Percentiles rank a stretch among this genome's conserved stretches.
phyloP scores from a whole-genome alignment of 768 basidiomycete species.

The Sporobolomyces pararoseus region DNA sequence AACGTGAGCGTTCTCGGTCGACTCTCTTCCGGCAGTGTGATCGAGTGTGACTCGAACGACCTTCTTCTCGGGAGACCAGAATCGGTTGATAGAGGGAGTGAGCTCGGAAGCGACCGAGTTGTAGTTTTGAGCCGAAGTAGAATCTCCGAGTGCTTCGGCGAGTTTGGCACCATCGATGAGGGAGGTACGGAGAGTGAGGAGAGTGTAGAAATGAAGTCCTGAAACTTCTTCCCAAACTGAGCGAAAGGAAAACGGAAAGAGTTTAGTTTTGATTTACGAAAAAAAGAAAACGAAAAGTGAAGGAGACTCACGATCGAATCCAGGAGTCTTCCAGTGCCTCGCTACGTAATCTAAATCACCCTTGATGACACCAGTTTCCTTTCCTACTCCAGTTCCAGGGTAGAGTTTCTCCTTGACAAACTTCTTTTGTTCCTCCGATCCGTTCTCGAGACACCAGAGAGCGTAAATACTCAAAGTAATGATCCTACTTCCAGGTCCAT shows the following conservation, averaged over 20 bases:
- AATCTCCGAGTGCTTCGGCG: slow-evolving; percentile 27
- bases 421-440: slow-evolving; percentile 1
- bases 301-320: slow-evolving; percentile 32
- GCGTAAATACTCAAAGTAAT: slow-evolving; percentile 37
- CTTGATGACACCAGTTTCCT: slow-evolving; percentile 38
- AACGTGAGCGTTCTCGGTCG: not conserved
- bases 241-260: not conserved
- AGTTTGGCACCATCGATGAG: slow-evolving; percentile 38
- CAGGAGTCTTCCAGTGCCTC: slow-evolving; percentile 19
- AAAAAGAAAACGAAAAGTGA: not conserved
- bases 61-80: slow-evolving; percentile 35
- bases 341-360: slow-evolving; percentile 44
- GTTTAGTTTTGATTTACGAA: not conserved
- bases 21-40: slow-evolving; percentile 14
- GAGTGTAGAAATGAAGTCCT: slow-evolving; percentile 44
- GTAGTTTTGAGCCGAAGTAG: slow-evolving; percentile 28
- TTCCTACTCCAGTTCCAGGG: slow-evolving; percentile 15
- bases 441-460: slow-evolving; percentile 21
- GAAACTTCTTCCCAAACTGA: slow-evolving; percentile 45
- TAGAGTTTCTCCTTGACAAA: slow-evolving; percentile 37
- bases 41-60: slow-evolving; percentile 36
- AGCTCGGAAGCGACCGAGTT: slow-evolving; percentile 23
- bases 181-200: slow-evolving; percentile 38
- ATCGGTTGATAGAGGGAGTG: slow-evolving; percentile 25
- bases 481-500: slow-evolving; percentile 42